Conservation (phyloP, 768 basidiomycete species). For the Panellus pusillus region DNA sequence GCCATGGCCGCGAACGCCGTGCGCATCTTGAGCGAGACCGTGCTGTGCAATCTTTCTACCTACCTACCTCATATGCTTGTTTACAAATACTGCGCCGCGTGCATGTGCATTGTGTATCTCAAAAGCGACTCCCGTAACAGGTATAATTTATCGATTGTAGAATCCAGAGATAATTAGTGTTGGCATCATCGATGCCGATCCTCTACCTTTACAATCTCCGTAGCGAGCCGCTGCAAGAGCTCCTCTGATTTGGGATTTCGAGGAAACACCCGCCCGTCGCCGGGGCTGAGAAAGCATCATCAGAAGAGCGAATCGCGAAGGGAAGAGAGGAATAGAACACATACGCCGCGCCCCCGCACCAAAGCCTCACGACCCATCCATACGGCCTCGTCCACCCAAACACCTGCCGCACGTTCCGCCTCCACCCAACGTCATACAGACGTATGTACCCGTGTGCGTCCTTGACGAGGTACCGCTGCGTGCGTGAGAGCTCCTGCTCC, state of each 20-base stretch:
- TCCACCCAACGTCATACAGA: slow-evolving; percentile 75
- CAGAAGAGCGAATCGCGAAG: background rate
- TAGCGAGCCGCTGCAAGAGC: slow-evolving; percentile 64
- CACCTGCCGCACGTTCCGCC: slow-evolving; percentile 66
- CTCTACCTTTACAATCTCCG: slow-evolving; percentile 58
- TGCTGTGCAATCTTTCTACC: no score
- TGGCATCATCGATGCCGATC: slow-evolving; percentile 42
- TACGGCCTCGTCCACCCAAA: slow-evolving; percentile 56
- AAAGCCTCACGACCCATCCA: slow-evolving; percentile 54
- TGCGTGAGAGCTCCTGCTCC: slow-evolving; percentile 67
- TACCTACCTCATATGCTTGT: no score
- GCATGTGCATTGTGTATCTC: no score
- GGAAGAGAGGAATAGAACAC: slow-evolving; percentile 27
- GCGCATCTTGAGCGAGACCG: no score
- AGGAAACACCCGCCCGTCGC: slow-evolving; percentile 69
- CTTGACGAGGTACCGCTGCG: slow-evolving; percentile 65
- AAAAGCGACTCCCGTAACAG: no score
- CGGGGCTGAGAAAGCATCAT: slow-evolving; percentile 40
- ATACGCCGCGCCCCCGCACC: slow-evolving; percentile 67
- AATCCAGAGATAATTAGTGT: background rate
- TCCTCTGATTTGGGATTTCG: slow-evolving; percentile 68
- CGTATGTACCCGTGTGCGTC: slow-evolving; percentile 60
- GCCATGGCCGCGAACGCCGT: no score
- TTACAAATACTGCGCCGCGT: no score
- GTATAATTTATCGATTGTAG: background rate